Base-by-base conservation (phyloP, 208 protist species). In the Leishmania tropica region DNA sequence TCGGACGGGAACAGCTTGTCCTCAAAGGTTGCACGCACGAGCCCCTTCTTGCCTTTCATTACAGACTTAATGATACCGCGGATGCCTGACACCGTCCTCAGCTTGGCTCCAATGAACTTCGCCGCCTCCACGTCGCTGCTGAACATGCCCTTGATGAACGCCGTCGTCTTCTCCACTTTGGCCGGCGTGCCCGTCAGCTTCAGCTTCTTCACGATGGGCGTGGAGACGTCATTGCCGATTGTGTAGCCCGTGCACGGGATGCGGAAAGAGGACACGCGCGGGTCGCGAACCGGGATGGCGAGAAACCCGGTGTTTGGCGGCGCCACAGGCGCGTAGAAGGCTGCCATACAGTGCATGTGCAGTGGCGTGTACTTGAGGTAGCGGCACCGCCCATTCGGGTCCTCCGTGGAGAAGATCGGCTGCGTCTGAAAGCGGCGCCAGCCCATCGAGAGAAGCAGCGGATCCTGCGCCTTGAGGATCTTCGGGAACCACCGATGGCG, bases 281-380 rank as follows among this genome's bases (percentile, higher is more conserved):
- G 83, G 24, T 94, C 88, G 13, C 89, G 64, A 1, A 90, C 90
- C 24, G 97, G 98, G 78, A 99, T 98, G 2, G 94, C 98, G 62
- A 99, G 85, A 70, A 99, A 94, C 40, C 98, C 98, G 2, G 99
- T 99, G 86, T 99, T 99, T 19, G 98, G 93, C 53, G 99, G 98
- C 17, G 96, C 93, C 8, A 99, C 84, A 5, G 99, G 99, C 0
- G 98, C 99, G 87, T 99, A 99, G 87, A 99, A 99, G 15, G 95
- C 94, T 1, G 98, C 99, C 11, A 98, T 78, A 85, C 99, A 99
- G 93, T 99, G 99, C 97, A 99, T 99, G 87, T 99, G 98, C 83
- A 99, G 87, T 6, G 99, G 99, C 11, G 99, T 99, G 92, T 99
- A 99, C 90, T 99, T 99, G 31, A 99, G 90, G 87, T 99, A 98